Base-by-base conservation (phyloP, 805 yeast genomes). In the Ogataea pignaliae region DNA sequence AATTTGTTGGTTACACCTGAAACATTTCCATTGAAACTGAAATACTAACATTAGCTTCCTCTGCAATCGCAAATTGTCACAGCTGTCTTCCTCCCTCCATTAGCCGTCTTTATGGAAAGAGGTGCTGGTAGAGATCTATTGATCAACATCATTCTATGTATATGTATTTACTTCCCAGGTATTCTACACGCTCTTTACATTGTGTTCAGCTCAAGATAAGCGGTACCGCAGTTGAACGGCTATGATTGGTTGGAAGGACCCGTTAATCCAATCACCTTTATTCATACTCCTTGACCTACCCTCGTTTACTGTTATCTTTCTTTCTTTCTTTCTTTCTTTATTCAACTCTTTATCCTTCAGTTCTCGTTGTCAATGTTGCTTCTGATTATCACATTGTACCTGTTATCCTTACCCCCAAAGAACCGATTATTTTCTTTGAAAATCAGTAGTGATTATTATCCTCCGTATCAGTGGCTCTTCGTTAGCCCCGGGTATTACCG, bases 141-240 rank as follows among this genome's bases (percentile, higher is more conserved):
- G 64, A 74, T 85, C 60, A 84, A 83, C 72, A 59, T 81, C 53
- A 63, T 82, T 47, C 73, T 81, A 55, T 79, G 85, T 71, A 48
- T 71, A 54, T 81, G 76, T 62, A 65, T 72, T 52, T 81, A 82
- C 81, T 82, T 85, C 82, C 93, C 93, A 58, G 90, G 83, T 69
- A 83, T 84, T 66, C 66, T 85, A 53, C 88, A 84, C 61, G 91
- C 91, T 42, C 63, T 83, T 53, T 85, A 79, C 67, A 68, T 83
- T 59, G 87, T 79, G 13, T 42, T 47, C 29, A 14, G 44, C 36
- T 45, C 55, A 14, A 48, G 48, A 35, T 48, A 37, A 44, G 28
- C 34, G 11, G 18, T 5, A 3, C 10, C 33, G 10, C 9, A 21
- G 26, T 7, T 21, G 7, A 21, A 21, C 7, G 7, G 4, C 26